These are phyloP conservation scores for Setaria viridis DNA, from an alignment of 202 grass and related monocot species.

Conservation along the genomic window DNA sequence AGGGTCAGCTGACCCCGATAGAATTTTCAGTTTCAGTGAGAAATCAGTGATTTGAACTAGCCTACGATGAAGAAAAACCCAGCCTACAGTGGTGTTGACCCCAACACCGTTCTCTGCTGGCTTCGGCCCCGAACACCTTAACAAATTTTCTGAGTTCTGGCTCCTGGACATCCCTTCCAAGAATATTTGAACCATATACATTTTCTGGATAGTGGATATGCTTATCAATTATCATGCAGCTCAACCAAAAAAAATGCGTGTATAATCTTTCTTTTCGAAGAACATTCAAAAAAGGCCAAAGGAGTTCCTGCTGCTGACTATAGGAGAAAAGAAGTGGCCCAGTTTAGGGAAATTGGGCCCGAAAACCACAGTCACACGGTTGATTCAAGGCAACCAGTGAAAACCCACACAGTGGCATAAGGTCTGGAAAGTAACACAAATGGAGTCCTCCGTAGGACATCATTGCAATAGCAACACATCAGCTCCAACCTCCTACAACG, in stretches of 20 bases:
- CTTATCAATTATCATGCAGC: conserved; percentile 5
- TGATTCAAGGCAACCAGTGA: background rate
- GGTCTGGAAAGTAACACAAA: background rate
- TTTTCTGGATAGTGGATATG: background rate
- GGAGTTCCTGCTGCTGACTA: background rate
- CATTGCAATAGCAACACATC: background rate
- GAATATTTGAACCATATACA: background rate
- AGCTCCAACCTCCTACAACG: background rate
- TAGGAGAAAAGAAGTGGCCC: background rate
- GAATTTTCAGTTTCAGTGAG: too few relatives aligned
- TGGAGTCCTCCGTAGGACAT: background rate
- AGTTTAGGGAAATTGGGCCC: background rate
- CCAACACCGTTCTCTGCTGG: too few relatives aligned
- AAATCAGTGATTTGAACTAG: too few relatives aligned
- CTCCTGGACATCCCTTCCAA: background rate
- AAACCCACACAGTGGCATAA: background rate
- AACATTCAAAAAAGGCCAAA: background rate
- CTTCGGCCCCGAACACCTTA: background rate
- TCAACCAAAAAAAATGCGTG: background rate
- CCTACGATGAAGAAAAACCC: too few relatives aligned
- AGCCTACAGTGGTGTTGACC: too few relatives aligned
- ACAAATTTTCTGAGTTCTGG: background rate
- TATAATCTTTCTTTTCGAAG: background rate
- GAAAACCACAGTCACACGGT: background rate
- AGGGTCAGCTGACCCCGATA: too few relatives aligned